A percentile compares a stretch with the other conserved stretches of the same genome.
Conservation (phyloP, 345 rosid species). For the Psidium friedrichsthalianum region DNA sequence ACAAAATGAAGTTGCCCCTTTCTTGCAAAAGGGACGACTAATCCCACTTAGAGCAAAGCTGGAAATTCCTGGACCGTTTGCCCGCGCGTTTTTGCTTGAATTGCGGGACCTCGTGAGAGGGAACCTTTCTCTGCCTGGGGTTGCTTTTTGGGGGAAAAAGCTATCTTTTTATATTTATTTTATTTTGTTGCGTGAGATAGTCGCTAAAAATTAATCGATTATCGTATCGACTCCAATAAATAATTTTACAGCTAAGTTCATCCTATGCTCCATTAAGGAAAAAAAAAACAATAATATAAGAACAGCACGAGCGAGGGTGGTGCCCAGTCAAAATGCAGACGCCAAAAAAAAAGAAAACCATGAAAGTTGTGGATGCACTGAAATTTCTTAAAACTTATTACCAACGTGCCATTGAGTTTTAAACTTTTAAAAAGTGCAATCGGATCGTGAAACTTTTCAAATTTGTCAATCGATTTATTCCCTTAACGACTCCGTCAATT, state of each 20-base stretch:
- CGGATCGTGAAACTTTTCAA: too few species aligned
- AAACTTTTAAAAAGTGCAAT: too few species aligned
- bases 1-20: background rate
- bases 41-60: background rate
- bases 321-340: accelerated
- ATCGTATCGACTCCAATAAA: background rate
- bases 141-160: background rate
- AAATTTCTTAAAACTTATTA: too few species aligned
- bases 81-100: background rate
- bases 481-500: too few species aligned
- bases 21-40: background rate
- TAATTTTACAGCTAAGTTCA: background rate
- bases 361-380: too few species aligned
- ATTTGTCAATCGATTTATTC: too few species aligned
- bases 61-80: background rate
- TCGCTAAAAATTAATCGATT: background rate
- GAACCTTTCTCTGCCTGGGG: background rate
- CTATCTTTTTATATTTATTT: background rate
- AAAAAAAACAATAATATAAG: background rate
- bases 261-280: background rate
- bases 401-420: too few species aligned
- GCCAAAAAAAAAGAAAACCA: background rate
- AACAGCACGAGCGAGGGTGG: background rate
- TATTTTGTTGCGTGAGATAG: background rate
- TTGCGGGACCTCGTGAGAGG: background rate